These are phyloP conservation scores for Boletus coccyginus DNA, from an alignment of 768 basidiomycete species.

Conservation along the genomic window DNA sequence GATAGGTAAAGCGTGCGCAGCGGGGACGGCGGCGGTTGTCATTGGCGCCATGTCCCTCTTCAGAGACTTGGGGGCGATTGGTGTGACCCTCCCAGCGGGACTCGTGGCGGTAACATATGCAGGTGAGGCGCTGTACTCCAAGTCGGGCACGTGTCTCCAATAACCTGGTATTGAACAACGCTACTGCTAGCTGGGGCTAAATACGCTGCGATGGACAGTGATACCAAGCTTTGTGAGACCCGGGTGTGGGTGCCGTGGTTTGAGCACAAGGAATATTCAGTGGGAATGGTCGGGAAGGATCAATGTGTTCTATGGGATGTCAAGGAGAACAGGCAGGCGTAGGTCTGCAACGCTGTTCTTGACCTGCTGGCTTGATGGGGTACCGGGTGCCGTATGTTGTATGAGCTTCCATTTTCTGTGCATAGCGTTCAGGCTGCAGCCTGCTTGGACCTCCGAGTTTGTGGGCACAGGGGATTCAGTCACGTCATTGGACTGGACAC, in stretches of 20 bases:
- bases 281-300: constrained; percentile 7
- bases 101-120: constrained; percentile 11
- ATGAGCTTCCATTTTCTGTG: not conserved
- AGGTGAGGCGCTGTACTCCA: not conserved
- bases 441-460: too few relatives aligned
- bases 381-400: not conserved
- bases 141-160: not conserved
- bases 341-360: not conserved
- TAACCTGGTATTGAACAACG: not conserved
- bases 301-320: constrained; percentile 17
- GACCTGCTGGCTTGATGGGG: not conserved
- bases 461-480: too few relatives aligned
- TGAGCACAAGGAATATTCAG: constrained; percentile 19
- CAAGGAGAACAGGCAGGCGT: constrained; percentile 10
- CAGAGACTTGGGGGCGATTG: not conserved
- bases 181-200: constrained; percentile 1
- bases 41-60: not conserved
- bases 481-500: too few relatives aligned
- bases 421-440: too few relatives aligned
- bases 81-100: constrained; percentile 1
- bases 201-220: constrained; percentile 5
- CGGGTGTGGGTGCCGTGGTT: constrained; percentile 23
- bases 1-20: constrained; percentile 14
- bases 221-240: constrained; percentile 12
- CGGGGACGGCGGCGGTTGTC: constrained; percentile 21